These are phyloP conservation scores for Termitomyces sp. DNA, from an alignment of 768 basidiomycete species.

Conservation along the genomic window DNA sequence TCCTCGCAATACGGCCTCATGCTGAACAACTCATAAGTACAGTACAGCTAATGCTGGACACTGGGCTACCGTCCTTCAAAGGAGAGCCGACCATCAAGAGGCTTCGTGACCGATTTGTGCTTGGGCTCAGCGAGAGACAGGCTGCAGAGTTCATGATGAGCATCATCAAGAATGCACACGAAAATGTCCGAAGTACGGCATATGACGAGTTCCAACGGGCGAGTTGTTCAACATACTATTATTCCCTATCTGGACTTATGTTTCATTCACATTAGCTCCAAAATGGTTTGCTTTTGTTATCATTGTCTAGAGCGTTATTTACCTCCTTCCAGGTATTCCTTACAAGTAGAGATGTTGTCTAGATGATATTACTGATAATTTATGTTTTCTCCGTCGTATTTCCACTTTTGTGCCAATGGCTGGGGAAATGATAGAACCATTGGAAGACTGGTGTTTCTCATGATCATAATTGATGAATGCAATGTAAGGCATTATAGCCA, in stretches of 20 bases:
- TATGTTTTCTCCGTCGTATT: neutral
- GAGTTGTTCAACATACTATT: slow-evolving; percentile 20
- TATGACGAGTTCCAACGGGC: slow-evolving; percentile 97
- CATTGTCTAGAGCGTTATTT: neutral
- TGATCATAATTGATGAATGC: too few relatives aligned
- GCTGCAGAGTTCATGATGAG: slow-evolving; percentile 94
- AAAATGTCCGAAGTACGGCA: slow-evolving; percentile 88
- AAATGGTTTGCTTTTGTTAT: slow-evolving; percentile 28
- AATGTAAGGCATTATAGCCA: slow-evolving; percentile 44
- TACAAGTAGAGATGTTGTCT: slow-evolving; percentile 30
- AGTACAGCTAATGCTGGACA: slow-evolving; percentile 90
- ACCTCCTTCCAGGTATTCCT: slow-evolving; percentile 30
- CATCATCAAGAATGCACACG: slow-evolving; percentile 87
- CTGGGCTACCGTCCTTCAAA: slow-evolving; percentile 94
- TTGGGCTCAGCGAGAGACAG: slow-evolving; percentile 77
- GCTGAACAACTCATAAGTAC: slow-evolving; percentile 87
- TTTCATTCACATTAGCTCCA: slow-evolving; percentile 23
- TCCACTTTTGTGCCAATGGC: too few relatives aligned
- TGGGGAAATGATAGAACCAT: too few relatives aligned
- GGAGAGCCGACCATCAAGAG: slow-evolving; percentile 89
- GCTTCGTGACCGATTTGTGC: slow-evolving; percentile 80
- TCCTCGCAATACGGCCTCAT: slow-evolving; percentile 93
- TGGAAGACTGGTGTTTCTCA: too few relatives aligned
- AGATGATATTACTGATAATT: neutral
- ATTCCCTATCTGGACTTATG: neutral